Evolutionary conservation across 441 rosid species (phyloP), one percentile per base, ranked within the genome.

Genomic region (Rhodomyrtus psidioides): DNA sequence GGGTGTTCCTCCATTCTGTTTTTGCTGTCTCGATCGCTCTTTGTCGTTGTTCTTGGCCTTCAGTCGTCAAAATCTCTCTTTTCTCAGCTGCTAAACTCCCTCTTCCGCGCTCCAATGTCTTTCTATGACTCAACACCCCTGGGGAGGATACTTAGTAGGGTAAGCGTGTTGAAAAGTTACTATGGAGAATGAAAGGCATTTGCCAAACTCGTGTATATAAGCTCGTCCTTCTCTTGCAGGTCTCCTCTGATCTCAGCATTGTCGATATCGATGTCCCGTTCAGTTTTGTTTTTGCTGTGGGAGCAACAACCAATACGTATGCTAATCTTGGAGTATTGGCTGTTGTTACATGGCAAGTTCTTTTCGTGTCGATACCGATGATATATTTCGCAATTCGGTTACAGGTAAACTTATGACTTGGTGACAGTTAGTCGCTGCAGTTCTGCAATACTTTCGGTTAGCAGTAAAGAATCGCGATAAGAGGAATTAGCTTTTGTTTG

Each of bases 91-190:
- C 85, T 96, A 34, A 91, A 95, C 90, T 96, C 99, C 65, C 98
- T 98, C 84, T 98, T 96, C 85, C 94, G 94, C 49, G 98, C 98
- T 12, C 99, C 99, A 53, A 95, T 96, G 99, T 94, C 97, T 1
- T 95, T 98, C 87, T 96, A 94, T 60, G 99, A 98, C 91, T 96
- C 98, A 86, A 98, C 98, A 0, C 99, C 98, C 65, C 93, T 98
- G 26, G 99, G 99, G 88, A 90, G 99, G 90, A 94, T 98, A 86
- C 98, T 98, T 62, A 94, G 98, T 86, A 93, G 99, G 90, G 99
- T 98, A 93, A 59, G 89, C 12, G 58, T 82, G 55, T 39, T 44
- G 74, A 83, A 86, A 30, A 70, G 46, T 39, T 28, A 28, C 51
- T 26, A 1, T 39, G 46, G 54, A 60, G n/a, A 59, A 62, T 39